Percentiles rank a stretch among this genome's conserved stretches.
Evolutionary conservation across 768 basidiomycete species (phyloP).

Genomic region (Boletus fagicola): DNA sequence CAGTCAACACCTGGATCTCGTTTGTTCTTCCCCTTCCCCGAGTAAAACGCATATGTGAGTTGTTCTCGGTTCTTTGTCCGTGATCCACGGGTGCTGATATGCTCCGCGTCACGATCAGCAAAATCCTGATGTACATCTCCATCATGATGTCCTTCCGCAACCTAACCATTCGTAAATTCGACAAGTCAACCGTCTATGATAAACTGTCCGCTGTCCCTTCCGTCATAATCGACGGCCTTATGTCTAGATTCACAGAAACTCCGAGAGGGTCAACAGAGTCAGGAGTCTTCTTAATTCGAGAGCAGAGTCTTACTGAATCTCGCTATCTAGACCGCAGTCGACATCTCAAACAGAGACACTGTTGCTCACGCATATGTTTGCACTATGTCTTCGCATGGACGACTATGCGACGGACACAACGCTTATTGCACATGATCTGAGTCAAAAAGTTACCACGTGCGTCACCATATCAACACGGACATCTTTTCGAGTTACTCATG

Average conservation of each 20-base stretch:
- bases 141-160: constrained; percentile 73
- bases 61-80: not conserved
- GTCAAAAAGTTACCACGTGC: constrained; percentile 62
- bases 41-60: constrained; percentile 65
- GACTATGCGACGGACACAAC: constrained; percentile 70
- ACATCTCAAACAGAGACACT: constrained; percentile 72
- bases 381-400: constrained; percentile 77
- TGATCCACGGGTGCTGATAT: constrained; percentile 1
- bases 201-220: constrained; percentile 58
- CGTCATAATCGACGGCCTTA: constrained; percentile 67
- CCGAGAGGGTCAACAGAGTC: constrained; percentile 66
- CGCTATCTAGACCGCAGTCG: constrained; percentile 38
- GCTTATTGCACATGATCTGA: constrained; percentile 71
- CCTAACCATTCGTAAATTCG: constrained; percentile 38
- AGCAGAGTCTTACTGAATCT: not conserved
- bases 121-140: constrained; percentile 77
- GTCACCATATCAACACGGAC: constrained; percentile 26
- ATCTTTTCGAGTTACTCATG: constrained; percentile 1
- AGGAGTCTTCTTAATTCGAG: constrained; percentile 14
- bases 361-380: constrained; percentile 76
- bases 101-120: constrained; percentile 41
- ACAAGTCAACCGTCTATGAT: constrained; percentile 54
- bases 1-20: constrained; percentile 54
- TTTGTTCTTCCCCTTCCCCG: constrained; percentile 41
- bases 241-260: constrained; percentile 79